phyloP scores from a whole-genome alignment of 345 rosid genomes.

The Eutrema heterophyllum region DNA sequence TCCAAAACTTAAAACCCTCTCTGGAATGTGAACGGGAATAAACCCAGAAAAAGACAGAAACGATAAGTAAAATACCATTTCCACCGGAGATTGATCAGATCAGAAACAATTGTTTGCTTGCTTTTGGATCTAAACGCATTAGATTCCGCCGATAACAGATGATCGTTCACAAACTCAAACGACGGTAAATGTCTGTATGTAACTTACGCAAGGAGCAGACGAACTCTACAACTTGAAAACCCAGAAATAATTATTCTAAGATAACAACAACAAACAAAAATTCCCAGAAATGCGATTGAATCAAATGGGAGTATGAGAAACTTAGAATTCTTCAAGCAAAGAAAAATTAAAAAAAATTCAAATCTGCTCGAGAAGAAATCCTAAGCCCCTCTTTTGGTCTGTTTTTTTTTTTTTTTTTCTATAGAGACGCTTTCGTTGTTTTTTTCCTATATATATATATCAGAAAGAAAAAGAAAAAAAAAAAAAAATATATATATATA shows the following conservation, averaged over 20 bases:
- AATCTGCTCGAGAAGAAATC: conserved; percentile 35
- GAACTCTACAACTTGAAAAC: conserved; percentile 17
- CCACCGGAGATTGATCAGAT: conserved; percentile 18
- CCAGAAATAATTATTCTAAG: background rate
- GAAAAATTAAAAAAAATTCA: background rate
- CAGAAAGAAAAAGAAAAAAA: no score
- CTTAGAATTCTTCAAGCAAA: conserved; percentile 40
- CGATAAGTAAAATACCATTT: conserved; percentile 15
- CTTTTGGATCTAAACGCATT: conserved; percentile 43
- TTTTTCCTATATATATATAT: no score
- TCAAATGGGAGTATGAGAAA: conserved; percentile 23
- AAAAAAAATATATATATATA: background rate
- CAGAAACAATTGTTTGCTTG: background rate
- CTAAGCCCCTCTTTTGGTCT: conserved; percentile 27
- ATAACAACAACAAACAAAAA: background rate
- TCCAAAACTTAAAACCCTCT: background rate
- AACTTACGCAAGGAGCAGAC: conserved; percentile 6
- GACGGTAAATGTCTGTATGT: background rate
- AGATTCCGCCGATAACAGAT: conserved; percentile 8
- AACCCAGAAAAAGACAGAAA: background rate
- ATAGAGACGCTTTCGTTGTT: background rate
- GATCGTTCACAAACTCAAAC: conserved; percentile 32
- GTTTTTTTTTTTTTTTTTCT: background rate
- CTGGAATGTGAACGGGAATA: conserved; percentile 3
- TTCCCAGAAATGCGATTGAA: background rate